Evolutionary conservation across 1,284 basidiomycete genomes (phyloP).

Genomic region (Ustilago esculenta): DNA sequence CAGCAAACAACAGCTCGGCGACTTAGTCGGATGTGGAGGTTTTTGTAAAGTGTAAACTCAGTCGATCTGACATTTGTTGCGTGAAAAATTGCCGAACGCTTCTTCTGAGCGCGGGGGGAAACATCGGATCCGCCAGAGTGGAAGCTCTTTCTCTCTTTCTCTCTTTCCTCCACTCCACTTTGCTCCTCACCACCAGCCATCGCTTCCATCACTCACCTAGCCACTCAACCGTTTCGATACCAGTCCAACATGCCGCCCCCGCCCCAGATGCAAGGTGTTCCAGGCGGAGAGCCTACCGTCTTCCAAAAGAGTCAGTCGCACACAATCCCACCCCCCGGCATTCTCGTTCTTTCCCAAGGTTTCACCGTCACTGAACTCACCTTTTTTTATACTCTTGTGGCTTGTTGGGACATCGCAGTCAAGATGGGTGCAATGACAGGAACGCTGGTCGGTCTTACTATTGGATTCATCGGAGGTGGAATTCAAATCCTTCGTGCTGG

Average conservation of each 20-base stretch:
- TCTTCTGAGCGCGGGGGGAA: too few species aligned
- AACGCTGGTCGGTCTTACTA: slow-evolving; percentile 60
- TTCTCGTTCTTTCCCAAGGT: not conserved
- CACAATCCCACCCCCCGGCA: too few species aligned
- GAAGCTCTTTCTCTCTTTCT: not conserved
- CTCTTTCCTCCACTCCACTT: not conserved
- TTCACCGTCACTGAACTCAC: too few species aligned
- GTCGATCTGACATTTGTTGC: too few species aligned
- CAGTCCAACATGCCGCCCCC: slow-evolving; percentile 33
- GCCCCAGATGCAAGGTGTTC: slow-evolving; percentile 42
- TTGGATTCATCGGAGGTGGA: slow-evolving; percentile 64
- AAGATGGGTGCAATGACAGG: slow-evolving; percentile 65
- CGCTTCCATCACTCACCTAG: too few species aligned
- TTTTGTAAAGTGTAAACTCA: too few species aligned
- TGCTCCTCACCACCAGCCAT: too few species aligned
- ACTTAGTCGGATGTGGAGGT: slow-evolving; percentile 4
- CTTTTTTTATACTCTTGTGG: not conserved
- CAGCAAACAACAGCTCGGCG: not conserved
- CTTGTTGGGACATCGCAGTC: slow-evolving; percentile 27
- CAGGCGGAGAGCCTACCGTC: slow-evolving; percentile 43
- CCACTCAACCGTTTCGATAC: too few species aligned
- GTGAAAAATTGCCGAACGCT: too few species aligned
- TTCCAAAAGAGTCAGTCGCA: slow-evolving; percentile 46
- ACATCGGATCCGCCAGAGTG: not conserved
- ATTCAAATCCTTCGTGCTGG: slow-evolving; percentile 64